These are phyloP conservation scores for Eucalyptus sideroxylon DNA, from an alignment of 345 rosid species.

Conservation along the genomic window DNA sequence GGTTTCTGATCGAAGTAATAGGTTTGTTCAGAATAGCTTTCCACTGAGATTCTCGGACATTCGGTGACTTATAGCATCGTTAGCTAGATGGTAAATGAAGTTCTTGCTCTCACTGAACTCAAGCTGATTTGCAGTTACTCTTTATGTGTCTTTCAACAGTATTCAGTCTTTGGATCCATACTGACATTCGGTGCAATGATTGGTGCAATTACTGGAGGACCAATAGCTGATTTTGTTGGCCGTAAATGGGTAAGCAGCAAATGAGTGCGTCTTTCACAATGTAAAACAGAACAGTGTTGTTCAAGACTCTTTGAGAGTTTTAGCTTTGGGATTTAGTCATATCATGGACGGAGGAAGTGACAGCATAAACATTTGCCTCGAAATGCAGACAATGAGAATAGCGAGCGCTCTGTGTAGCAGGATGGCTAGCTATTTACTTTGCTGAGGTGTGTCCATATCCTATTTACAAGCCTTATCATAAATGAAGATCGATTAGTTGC, in stretches of 20 bases:
- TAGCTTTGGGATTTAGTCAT: neutral
- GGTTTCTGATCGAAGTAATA: neutral
- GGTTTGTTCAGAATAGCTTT: neutral
- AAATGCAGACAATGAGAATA: slow-evolving; percentile 68
- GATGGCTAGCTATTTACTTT: slow-evolving; percentile 86
- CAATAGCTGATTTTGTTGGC: slow-evolving; percentile 65
- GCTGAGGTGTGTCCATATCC: slow-evolving; percentile 36
- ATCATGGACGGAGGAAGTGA: neutral
- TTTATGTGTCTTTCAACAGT: slow-evolving; percentile 24
- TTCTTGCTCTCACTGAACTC: neutral
- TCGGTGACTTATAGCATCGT: neutral
- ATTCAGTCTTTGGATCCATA: slow-evolving; percentile 76
- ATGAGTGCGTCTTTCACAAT: neutral
- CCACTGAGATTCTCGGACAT: neutral
- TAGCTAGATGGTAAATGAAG: neutral
- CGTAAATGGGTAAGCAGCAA: slow-evolving; percentile 60
- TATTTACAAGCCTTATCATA: neutral
- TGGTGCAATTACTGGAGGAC: slow-evolving; percentile 89
- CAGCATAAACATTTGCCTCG: neutral
- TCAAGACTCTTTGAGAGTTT: neutral
- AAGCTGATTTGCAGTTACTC: neutral
- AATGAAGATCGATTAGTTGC: neutral
- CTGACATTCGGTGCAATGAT: slow-evolving; percentile 91
- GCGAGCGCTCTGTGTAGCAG: slow-evolving; percentile 50
- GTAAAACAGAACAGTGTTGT: neutral